Percentiles rank a stretch among this genome's conserved stretches.
Conservation (phyloP, 2,329 filamentous ascomycete species). For the Alternaria postmessia region DNA sequence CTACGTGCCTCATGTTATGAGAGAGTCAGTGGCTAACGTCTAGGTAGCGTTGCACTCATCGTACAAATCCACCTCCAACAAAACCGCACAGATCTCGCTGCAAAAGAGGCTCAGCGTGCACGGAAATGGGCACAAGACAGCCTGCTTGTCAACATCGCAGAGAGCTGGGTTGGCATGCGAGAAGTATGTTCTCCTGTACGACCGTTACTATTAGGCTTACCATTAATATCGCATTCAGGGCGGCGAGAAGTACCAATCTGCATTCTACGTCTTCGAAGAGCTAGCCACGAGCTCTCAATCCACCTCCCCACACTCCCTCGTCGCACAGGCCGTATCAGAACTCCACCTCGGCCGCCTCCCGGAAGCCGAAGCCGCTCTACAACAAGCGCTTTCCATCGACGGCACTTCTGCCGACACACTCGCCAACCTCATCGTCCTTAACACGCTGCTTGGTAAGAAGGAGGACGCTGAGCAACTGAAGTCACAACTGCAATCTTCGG, state of each 20-base stretch:
- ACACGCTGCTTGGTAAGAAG: conserved; percentile 74
- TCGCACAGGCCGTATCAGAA: conserved; percentile 90
- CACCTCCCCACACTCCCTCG: conserved; percentile 76
- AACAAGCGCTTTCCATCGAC: conserved; percentile 80
- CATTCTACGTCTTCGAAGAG: conserved; percentile 98
- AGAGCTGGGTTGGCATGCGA: conserved; percentile 92
- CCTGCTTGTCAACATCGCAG: conserved; percentile 89
- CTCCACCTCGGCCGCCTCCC: conserved; percentile 87
- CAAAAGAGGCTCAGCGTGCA: conserved; percentile 87
- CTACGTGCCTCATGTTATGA: neutral
- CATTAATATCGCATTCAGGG: conserved; percentile 64
- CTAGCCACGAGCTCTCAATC: conserved; percentile 86
- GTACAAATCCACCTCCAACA: conserved; percentile 92
- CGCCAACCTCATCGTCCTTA: conserved; percentile 83
- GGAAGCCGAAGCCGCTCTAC: conserved; percentile 86
- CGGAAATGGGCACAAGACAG: conserved; percentile 96
- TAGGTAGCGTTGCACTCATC: conserved; percentile 77
- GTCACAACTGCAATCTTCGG: conserved; percentile 61
- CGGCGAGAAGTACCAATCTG: conserved; percentile 93
- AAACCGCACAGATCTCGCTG: conserved; percentile 87
- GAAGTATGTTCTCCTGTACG: conserved; percentile 65
- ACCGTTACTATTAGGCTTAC: neutral
- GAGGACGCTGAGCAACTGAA: conserved; percentile 66
- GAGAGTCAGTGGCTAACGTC: conserved; percentile 9
- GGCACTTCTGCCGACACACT: conserved; percentile 76